Percentiles rank a stretch among this genome's conserved stretches.
phyloP scores from a whole-genome alignment of 2,329 filamentous ascomycete genomes.

The Fusarium beomiforme region DNA sequence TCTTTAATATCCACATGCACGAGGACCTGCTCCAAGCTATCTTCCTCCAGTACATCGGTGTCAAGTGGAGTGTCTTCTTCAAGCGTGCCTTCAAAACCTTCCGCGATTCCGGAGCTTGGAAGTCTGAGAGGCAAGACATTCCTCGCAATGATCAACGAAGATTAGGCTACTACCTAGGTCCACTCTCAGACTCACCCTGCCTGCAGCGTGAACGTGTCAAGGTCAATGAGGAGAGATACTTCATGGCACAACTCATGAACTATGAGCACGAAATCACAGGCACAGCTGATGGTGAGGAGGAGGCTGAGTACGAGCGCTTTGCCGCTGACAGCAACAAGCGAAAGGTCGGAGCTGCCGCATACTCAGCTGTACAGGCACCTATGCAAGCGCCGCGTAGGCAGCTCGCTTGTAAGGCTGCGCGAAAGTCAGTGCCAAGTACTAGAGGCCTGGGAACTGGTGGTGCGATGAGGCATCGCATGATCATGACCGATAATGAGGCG shows the following conservation, averaged over 20 bases:
- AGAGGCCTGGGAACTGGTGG: not conserved
- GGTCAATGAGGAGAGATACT: conserved; percentile 54
- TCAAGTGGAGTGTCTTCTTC: conserved; percentile 58
- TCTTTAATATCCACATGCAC: conserved; percentile 62
- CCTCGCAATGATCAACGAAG: conserved; percentile 43
- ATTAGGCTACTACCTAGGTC: conserved; percentile 52
- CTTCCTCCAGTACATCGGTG: conserved; percentile 61
- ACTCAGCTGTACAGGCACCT: not conserved
- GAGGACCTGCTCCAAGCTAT: conserved; percentile 63
- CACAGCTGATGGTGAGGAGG: conserved; percentile 50
- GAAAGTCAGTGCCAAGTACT: not conserved
- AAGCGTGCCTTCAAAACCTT: conserved; percentile 49
- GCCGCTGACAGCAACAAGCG: conserved; percentile 1
- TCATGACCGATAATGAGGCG: not conserved
- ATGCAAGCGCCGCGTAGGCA: not conserved
- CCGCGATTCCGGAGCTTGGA: conserved; percentile 51
- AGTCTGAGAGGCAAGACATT: conserved; percentile 43
- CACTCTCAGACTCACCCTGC: not conserved
- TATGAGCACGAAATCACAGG: conserved; percentile 38
- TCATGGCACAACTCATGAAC: conserved; percentile 56
- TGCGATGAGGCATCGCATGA: not conserved
- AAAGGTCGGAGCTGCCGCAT: not conserved
- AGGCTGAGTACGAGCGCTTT: conserved; percentile 47
- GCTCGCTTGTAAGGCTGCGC: not conserved
- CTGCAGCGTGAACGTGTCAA: conserved; percentile 46